phyloP scores from a whole-genome alignment of 306 rosid species.

The Castanea crenata region DNA sequence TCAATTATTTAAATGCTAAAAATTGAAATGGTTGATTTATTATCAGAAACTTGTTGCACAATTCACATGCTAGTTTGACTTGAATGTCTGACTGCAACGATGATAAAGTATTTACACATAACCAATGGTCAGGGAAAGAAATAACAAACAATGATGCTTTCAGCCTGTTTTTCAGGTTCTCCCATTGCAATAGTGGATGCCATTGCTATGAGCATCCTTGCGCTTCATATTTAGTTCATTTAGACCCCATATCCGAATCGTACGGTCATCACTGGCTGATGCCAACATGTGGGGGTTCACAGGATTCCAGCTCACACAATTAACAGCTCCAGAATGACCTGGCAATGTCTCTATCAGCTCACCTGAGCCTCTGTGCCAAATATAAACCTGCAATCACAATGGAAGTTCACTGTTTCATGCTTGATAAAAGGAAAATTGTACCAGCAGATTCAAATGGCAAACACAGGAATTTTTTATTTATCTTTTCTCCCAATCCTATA shows the following conservation, averaged over 20 bases:
- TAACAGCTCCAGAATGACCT: conserved; percentile 96
- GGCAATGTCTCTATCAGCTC: conserved; percentile 72
- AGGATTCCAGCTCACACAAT: conserved; percentile 97
- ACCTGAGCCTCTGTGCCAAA: conserved; percentile 82
- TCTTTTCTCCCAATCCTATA: too few relatives aligned
- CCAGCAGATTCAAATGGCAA: not conserved
- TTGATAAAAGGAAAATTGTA: not conserved
- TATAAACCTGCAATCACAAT: conserved; percentile 60
- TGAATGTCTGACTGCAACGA: conserved; percentile 59
- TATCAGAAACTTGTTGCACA: conserved; percentile 47
- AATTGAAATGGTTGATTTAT: conserved; percentile 46
- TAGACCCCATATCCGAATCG: conserved; percentile 95
- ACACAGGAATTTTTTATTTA: not conserved
- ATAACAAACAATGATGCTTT: conserved; percentile 36
- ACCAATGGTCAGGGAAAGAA: conserved; percentile 53
- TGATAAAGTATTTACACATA: conserved; percentile 76
- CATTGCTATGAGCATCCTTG: conserved; percentile 64
- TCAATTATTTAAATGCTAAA: not conserved
- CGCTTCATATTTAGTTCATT: conserved; percentile 52
- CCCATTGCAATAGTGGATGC: conserved; percentile 85
- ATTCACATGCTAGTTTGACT: conserved; percentile 63
- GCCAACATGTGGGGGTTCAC: conserved; percentile 93
- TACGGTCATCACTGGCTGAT: conserved; percentile 93
- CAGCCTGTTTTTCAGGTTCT: conserved; percentile 44
- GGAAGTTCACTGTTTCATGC: conserved; percentile 20